phyloP scores from a whole-genome alignment of 768 basidiomycete genomes.

The Tulasnella sp. region DNA sequence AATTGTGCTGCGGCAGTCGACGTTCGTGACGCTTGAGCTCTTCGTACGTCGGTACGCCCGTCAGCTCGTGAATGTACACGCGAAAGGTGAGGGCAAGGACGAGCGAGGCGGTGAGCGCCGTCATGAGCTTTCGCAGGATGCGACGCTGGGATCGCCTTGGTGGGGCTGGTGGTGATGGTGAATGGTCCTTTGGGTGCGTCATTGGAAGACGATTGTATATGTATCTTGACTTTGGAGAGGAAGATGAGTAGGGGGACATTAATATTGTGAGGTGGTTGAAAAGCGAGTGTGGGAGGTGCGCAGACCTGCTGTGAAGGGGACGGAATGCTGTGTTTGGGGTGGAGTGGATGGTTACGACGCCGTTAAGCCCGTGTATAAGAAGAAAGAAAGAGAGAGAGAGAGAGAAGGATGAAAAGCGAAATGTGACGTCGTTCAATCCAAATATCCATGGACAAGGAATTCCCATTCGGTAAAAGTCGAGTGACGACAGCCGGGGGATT shows the following conservation, averaged over 20 bases:
- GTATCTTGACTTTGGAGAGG: not conserved
- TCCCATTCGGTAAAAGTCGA: not conserved
- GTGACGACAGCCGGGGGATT: not conserved
- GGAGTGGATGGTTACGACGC: not conserved
- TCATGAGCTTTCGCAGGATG: not conserved
- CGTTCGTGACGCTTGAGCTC: slow-evolving; percentile 35
- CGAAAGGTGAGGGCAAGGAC: not conserved
- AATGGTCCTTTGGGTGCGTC: not conserved
- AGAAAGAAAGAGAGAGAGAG: too few species aligned
- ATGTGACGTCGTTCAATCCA: not conserved
- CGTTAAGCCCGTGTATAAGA: too few species aligned
- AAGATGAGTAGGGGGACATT: not conserved
- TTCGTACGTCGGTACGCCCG: slow-evolving; percentile 28
- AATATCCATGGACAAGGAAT: too few species aligned
- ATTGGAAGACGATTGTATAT: not conserved
- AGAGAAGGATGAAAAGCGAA: not conserved
- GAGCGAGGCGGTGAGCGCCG: not conserved
- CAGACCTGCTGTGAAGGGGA: not conserved
- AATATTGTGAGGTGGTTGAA: not conserved
- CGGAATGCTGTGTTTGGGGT: not conserved
- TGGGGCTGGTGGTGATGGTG: not conserved
- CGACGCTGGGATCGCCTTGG: not conserved
- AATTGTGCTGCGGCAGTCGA: slow-evolving; percentile 7
- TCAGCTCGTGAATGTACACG: not conserved
- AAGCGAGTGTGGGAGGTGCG: not conserved